Evolutionary conservation across 192 early-diverging fungal genomes (phyloP).

Genomic region (Lobulomyces angularis): DNA sequence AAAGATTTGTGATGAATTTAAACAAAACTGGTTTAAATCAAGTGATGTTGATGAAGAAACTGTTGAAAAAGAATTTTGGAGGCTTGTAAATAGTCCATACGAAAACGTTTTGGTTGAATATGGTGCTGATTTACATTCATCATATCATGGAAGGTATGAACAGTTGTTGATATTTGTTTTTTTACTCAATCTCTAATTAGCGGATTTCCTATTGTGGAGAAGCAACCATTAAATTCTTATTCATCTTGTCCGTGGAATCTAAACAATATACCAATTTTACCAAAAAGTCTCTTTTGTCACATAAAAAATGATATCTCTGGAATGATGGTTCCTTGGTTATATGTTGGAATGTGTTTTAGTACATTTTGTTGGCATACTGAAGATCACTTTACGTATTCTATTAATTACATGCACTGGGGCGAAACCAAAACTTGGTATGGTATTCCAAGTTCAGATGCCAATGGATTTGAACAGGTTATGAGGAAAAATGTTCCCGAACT

Average conservation of each 20-base stretch:
- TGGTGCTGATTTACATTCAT: constrained; percentile 87
- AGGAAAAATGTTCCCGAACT: constrained; percentile 66
- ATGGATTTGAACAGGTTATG: constrained; percentile 76
- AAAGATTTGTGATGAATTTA: constrained; percentile 66
- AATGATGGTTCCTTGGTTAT: constrained; percentile 96
- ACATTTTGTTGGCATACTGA: constrained; percentile 98
- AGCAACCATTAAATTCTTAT: constrained; percentile 53
- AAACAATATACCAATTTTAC: constrained; percentile 69
- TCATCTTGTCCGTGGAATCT: constrained; percentile 73
- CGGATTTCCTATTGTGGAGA: constrained; percentile 68
- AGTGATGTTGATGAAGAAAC: constrained; percentile 56
- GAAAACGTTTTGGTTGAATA: constrained; percentile 90
- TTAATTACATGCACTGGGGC: constrained; percentile 94
- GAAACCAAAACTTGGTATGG: constrained; percentile 99
- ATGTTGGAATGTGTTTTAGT: constrained; percentile 89
- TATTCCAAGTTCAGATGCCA: constrained; percentile 67
- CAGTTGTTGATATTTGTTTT: not conserved
- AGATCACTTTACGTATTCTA: constrained; percentile 91
- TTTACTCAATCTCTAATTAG: constrained; percentile 20
- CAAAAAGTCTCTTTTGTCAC: constrained; percentile 71
- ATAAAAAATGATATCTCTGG: constrained; percentile 89
- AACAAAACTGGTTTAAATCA: constrained; percentile 53
- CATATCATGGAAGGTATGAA: constrained; percentile 69
- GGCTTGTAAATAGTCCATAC: constrained; percentile 71
- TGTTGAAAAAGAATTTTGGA: constrained; percentile 87